Evolutionary conservation across 1,284 basidiomycete species (phyloP), one percentile per base, ranked within the genome.

Genomic region (Ganoderma lingzhi): DNA sequence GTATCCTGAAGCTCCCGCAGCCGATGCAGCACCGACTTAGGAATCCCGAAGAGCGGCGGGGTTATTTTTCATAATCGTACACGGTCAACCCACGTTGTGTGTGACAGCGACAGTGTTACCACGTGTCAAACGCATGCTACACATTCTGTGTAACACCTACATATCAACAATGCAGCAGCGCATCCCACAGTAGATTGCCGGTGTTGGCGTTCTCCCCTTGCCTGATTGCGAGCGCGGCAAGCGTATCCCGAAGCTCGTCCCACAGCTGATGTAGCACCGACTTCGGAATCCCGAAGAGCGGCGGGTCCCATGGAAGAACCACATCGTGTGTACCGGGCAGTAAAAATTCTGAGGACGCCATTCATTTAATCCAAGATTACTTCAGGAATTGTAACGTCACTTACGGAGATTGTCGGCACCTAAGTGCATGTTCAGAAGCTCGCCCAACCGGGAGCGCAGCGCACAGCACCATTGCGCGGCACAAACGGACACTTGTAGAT

Each of bases 271-370:
- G n/a, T n/a, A 51, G n/a, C n/a, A 51, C 23, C 48, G 48, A 51
- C 48, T 28, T 51, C 23, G 48, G 48, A 28, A 60, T 41, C 19
- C 35, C 30, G 19, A 60, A 60, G n/a, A 51, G 48, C 48, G 48
- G 48, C 48, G 48, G 48, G 48, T 51, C 48, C 48, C 48, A 51
- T 12, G 48, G 48, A 28, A 51, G 48, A n/a, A 51, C n/a, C 23
- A 51, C 48, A 28, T 51, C 48, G n/a, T 51, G 48, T 10, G 48
- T 51, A 23, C 48, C 48, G n/a, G 48, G 42, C 14, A 44, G 42
- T 15, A 19, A 44, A 17, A 44, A 44, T 44, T 44, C 42, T 44
- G 15, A 15, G 42, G 6, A 19, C 4, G 17, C 14, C 19, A 17
- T 19, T 1, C 15, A 44, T 15, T 44, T 19, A 44, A 44, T 44